Evolutionary conservation across 352 stramenopile genomes (phyloP).

Genomic region (Nothophytophthora sp.): DNA sequence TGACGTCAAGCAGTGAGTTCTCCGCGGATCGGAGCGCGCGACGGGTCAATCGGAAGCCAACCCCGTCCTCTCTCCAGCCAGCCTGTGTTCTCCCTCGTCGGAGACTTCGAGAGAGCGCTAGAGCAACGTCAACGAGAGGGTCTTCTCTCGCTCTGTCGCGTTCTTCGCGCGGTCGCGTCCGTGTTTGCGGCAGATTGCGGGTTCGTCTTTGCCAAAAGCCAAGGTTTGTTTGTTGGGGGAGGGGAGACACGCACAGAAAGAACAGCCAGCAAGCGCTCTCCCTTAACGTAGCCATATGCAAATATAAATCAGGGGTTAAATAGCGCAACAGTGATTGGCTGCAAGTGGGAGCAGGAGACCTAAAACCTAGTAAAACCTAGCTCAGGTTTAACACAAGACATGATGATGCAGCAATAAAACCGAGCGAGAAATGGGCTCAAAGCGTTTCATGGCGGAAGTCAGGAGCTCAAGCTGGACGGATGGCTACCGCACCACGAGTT

Average conservation of each 20-base stretch:
- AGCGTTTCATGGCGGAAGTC: no score
- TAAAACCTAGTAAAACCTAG: no score
- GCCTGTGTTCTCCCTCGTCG: background rate
- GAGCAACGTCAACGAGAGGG: no score
- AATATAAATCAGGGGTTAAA: slow-evolving; percentile 38
- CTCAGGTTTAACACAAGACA: no score
- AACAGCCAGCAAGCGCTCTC: slow-evolving; percentile 29
- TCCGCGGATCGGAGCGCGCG: background rate
- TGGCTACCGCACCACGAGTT: background rate
- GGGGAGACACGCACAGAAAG: no score
- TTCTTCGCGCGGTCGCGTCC: slow-evolving; percentile 2
- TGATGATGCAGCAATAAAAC: background rate
- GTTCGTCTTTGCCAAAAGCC: slow-evolving; percentile 46
- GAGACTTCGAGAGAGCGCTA: background rate
- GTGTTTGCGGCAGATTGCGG: slow-evolving; percentile 9
- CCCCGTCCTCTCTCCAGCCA: background rate
- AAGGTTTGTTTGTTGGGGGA: no score
- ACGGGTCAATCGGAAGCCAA: background rate
- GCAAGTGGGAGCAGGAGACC: no score
- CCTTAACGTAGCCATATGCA: background rate
- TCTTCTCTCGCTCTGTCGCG: no score
- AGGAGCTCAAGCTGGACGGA: background rate
- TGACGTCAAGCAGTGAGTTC: slow-evolving; percentile 10
- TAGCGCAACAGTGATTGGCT: slow-evolving; percentile 17
- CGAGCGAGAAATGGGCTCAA: no score